Percentiles rank a stretch among this genome's conserved stretches.
phyloP scores from a whole-genome alignment of 2,329 filamentous ascomycete genomes.

The Akanthomyces dipterigenus region DNA sequence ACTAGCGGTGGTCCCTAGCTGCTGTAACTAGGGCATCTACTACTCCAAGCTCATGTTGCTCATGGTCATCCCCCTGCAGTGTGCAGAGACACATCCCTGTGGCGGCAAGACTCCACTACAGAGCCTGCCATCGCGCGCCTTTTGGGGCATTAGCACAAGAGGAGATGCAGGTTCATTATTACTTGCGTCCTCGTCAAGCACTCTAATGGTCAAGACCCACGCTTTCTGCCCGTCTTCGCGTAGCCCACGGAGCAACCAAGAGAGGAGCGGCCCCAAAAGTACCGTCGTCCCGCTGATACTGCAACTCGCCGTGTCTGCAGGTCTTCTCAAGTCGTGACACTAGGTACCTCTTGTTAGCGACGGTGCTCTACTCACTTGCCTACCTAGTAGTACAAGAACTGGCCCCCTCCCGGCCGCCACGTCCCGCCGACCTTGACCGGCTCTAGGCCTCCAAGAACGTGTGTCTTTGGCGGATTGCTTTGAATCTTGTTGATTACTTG shows the following conservation, averaged over 20 bases:
- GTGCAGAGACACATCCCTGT: neutral
- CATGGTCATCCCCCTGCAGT: neutral
- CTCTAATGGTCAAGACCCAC: conserved; percentile 5
- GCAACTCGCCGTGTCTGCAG: neutral
- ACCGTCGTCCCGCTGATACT: neutral
- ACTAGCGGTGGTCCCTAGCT: neutral
- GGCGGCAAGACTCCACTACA: neutral
- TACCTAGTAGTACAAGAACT: conserved; percentile 11
- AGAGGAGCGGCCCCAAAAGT: conserved; percentile 1
- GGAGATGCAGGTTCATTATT: conserved; percentile 6
- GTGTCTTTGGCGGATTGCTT: neutral
- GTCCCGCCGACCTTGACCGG: neutral
- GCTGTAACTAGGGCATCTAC: neutral
- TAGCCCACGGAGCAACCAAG: conserved; percentile 1
- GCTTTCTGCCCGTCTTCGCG: neutral
- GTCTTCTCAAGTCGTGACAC: neutral
- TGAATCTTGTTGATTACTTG: neutral
- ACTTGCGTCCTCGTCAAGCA: conserved; percentile 1
- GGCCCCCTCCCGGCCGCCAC: conserved; percentile 7
- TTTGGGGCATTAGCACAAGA: neutral
- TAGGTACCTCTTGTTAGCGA: neutral
- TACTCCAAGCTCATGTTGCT: neutral
- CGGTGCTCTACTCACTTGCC: neutral
- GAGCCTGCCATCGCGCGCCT: neutral
- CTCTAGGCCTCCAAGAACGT: neutral